Evolutionary conservation across 352 stramenopile species (phyloP).

Genomic region (Pythium chondricola): DNA sequence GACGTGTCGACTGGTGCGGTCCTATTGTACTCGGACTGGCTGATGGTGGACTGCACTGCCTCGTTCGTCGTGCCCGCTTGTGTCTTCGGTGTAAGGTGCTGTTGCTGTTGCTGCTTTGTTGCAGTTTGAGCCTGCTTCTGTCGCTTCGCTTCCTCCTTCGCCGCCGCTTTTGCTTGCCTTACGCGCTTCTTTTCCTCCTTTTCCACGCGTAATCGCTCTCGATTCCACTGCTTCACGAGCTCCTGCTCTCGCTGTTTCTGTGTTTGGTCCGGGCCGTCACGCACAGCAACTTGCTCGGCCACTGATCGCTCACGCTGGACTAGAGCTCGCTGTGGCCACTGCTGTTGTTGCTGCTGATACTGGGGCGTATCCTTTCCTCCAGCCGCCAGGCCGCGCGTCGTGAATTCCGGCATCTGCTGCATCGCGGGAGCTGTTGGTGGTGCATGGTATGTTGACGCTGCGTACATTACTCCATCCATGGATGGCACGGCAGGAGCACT

Average conservation of each 20-base stretch:
- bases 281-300: too few species aligned
- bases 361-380: conserved; percentile 8
- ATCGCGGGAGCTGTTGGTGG: too few species aligned
- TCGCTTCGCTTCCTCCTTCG: too few species aligned
- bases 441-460: not conserved
- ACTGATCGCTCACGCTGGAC: not conserved
- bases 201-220: not conserved
- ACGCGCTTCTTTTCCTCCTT: not conserved
- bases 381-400: too few species aligned
- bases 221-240: not conserved
- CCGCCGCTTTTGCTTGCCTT: too few species aligned
- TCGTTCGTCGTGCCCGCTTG: too few species aligned
- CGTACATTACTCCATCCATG: not conserved
- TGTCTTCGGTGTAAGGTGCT: not conserved
- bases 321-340: conserved; percentile 7
- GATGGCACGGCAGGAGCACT: too few species aligned
- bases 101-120: not conserved
- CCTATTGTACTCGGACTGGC: too few species aligned
- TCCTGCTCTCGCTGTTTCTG: conserved; percentile 1
- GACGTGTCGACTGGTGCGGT: too few species aligned
- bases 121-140: too few species aligned
- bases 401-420: too few species aligned
- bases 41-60: too few species aligned
- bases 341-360: conserved; percentile 11
- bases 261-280: not conserved